Evolutionary conservation across 1,284 basidiomycete genomes (phyloP), one percentile per base, ranked within the genome.

Genomic region (Trichosporon sp.): DNA sequence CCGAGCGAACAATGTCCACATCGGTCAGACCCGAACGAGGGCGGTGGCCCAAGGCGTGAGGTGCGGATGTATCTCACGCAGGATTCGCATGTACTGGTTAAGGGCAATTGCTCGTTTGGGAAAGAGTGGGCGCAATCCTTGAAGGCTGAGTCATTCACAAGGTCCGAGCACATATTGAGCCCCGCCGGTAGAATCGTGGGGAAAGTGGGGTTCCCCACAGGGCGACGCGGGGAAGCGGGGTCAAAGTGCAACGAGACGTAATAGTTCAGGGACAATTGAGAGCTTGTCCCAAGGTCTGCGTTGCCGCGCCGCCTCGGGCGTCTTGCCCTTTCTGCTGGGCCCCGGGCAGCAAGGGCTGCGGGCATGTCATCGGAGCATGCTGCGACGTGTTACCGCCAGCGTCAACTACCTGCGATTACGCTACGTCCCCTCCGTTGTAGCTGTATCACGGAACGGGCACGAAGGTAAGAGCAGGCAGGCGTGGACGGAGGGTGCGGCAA

Each of bases 121-220:
- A 15, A 60, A n/a, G 11, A 8, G 15, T 8, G 18, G 31, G 56
- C 56, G 56, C 56, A 15, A n/a, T n/a, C 56, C 56, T 60, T 31
- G 56, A 15, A 60, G 56, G 56, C 56, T 60, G 56, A 60, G 56
- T 60, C 56, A 60, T 60, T 31, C 56, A 18, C 53, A 31, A 60
- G 56, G 56, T 60, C 56, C 56, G 31, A 60, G 56, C 56, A 7
- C 47, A n/a, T 60, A 60, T 60, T 60, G 56, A 60, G 56, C 56
- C 56, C 56, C 56, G 56, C 56, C 27, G 15, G 56, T 31, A 31
- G 15, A n/a, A 60, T 60, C 56, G 56, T 60, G 56, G 56, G 56
- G 56, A 60, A 60, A 60, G 56, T 60, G 56, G 56, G 56, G 56
- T 60, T 31, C 29, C 56, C 53, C 56, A 29, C 56, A 60, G 27